Base-by-base conservation (phyloP, 331 rosid genomes). In the Dryas integrifolia region DNA sequence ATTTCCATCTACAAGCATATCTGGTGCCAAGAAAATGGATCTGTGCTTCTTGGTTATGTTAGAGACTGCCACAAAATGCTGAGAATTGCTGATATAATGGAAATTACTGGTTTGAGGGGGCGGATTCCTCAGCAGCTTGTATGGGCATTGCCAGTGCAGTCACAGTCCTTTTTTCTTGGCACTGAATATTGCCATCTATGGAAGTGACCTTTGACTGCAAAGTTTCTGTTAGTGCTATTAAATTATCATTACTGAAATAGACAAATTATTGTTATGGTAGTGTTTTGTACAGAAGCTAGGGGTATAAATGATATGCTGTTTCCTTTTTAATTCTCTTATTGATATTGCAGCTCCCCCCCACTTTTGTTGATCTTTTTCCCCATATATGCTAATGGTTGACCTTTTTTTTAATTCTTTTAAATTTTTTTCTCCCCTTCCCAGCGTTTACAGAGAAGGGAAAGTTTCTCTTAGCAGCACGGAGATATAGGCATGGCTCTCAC, bases 381-480 rank as follows among this genome's bases (percentile, higher is more conserved):
- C 35, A 30, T 30, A 30, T 2, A 46, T 65, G 46, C 61, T 38
- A 55, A 44, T 14, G 2, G 18, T 75, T 72, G 58, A 56, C 61
- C 5, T 60, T 44, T 50, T 55, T 82, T 65, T 60, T 44, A 50
- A 72, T 39, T 73, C 39, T 43, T 38, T 62, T 26, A 21, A 24
- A 4, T 56, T 46, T 14, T 44, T 46, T 9, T 73, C 45, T 13
- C 51, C 74, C 38, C n/a, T 24, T 72, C 16, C 15, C 92, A 95
- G 99, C 99, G 80, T 90, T 89, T 79, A 80, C 90, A 55, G 99
- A 95, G 46, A 82, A 86, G 82, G 99, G 99, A 63, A 92, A 95
- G 82, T 92, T 95, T 77, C 93, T 95, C 69, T 85, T 95, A 69
- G 98, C 99, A 14, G 99, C 96, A 11, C 88, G 93, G 79, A 92